Base-by-base conservation (phyloP, 148 eudicot species). In the Fagopyrum homotropicum region DNA sequence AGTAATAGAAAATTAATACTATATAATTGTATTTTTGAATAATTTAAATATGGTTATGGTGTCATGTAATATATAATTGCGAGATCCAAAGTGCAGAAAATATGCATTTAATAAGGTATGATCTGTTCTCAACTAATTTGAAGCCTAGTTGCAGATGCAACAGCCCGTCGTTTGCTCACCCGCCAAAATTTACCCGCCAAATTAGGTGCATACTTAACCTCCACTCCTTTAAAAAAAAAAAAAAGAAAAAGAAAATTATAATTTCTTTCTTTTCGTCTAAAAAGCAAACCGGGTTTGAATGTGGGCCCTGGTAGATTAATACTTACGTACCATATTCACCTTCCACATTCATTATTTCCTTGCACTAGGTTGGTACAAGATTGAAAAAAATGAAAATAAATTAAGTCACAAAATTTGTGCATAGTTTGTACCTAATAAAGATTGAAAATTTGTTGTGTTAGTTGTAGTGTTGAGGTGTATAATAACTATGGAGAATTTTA, bases 151-250 rank as follows among this genome's bases (percentile, higher is more conserved):
- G 60, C 77, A 29, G 74, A 46, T 64, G 19, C 69, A 74, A 56
- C 77, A 69, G 59, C 81, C 8, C 81, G 78, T 79, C 75, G 77
- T 79, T 74, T 68, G 77, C 70, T 74, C 26, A 79, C 81, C 81
- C 81, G 81, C 81, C 81, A 75, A 79, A 79, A 69, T 73, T 78
- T 46, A 74, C 81, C 81, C 74, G 81, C 77, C 55, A 77, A 59
- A 76, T 19, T 52, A 45, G 76, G 63, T 74, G 68, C 51, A 12
- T 48, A 47, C 51, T 57, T 30, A 22, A 57, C 29, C 29, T 7
- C 57, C 57, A 52, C 19, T 52, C 17, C n/a, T 52, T 15, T 19
- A 0, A 6, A 9, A 19, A 35, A 35, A 35, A 30, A 35, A 1
- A 35, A 35, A 35, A 35, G 40, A 2, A 35, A 35, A 35, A 35